A percentile compares a stretch with the other conserved stretches of the same genome.
phyloP scores from a whole-genome alignment of 75 land plant species.

The Picea glauca region DNA sequence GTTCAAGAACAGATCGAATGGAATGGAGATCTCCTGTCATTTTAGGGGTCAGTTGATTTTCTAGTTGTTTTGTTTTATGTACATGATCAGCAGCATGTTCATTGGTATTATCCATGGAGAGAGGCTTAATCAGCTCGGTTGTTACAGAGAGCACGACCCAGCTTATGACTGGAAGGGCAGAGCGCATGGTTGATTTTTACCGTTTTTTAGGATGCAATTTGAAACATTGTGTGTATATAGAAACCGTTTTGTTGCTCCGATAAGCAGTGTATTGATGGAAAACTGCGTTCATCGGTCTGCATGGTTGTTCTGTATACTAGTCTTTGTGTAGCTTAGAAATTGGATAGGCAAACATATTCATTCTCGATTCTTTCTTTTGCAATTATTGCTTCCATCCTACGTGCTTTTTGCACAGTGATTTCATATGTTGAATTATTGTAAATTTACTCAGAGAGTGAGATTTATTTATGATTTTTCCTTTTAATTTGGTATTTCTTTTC shows the following conservation, averaged over 20 bases:
- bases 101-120: too few species aligned
- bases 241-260: neutral
- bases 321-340: neutral
- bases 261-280: neutral
- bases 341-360: neutral
- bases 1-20: neutral
- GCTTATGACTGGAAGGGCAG: neutral
- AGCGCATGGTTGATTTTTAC: neutral
- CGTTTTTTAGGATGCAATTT: neutral
- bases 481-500: too few species aligned
- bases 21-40: too few species aligned
- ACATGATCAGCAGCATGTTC: too few species aligned
- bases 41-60: neutral
- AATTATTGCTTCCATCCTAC: neutral
- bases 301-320: slow-evolving; percentile 2
- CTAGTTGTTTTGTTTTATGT: neutral
- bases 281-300: neutral
- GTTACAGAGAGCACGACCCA: neutral
- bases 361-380: neutral
- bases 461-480: too few species aligned
- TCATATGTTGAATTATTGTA: too few species aligned
- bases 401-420: too few species aligned
- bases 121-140: too few species aligned
- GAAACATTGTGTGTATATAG: neutral
- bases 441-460: too few species aligned